Conservation (phyloP, 768 basidiomycete genomes). For the Exidia glandulosa region DNA sequence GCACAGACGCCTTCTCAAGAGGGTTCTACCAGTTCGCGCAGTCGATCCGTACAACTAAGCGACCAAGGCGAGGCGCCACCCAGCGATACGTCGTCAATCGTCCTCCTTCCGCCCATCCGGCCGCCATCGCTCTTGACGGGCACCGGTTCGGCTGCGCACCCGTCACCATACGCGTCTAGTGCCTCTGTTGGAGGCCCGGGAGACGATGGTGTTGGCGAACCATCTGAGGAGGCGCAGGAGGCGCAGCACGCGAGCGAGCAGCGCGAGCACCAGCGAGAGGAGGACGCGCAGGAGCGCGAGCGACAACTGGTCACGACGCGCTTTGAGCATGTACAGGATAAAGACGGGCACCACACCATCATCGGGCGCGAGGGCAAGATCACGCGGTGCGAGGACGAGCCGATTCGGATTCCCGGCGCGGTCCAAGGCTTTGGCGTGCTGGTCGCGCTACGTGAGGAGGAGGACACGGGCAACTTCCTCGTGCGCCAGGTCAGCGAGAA, state of each 20-base stretch:
- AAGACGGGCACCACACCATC: constrained; percentile 59
- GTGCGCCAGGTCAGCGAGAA: constrained; percentile 84
- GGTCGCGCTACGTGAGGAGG: constrained; percentile 53
- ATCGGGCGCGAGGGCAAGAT: constrained; percentile 58
- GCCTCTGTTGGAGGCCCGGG: too few species aligned
- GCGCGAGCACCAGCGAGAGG: background rate
- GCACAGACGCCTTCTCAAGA: too few species aligned
- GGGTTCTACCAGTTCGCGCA: background rate
- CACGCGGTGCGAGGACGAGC: constrained; percentile 70
- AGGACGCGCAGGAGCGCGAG: background rate
- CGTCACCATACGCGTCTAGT: constrained; percentile 6
- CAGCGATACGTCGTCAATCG: background rate
- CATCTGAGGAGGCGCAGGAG: background rate
- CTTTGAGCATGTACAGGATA: constrained; percentile 54
- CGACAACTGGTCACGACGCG: constrained; percentile 40
- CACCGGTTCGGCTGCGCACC: constrained; percentile 2
- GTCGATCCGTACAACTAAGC: background rate
- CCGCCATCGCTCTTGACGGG: constrained; percentile 3
- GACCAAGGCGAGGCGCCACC: background rate
- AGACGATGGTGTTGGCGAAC: constrained; percentile 3
- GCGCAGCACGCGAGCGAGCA: background rate
- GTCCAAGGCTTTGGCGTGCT: constrained; percentile 79
- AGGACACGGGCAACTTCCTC: constrained; percentile 38
- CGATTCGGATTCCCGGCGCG: constrained; percentile 71
- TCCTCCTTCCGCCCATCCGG: constrained; percentile 1